Evolutionary conservation across 108 stramenopile genomes (phyloP).

Genomic region (Nitzschia putrida): DNA sequence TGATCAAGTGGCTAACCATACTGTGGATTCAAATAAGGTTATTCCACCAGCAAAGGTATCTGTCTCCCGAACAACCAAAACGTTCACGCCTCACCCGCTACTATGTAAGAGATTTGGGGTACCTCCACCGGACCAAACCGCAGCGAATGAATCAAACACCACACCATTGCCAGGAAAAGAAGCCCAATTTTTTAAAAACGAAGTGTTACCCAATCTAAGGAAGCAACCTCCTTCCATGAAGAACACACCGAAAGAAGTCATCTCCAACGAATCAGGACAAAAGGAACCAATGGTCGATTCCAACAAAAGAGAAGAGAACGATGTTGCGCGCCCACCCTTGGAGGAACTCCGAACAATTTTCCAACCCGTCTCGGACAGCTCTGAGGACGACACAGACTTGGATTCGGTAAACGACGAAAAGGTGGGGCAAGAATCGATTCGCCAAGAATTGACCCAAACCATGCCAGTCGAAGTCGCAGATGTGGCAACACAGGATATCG

Average conservation of each 20-base stretch:
- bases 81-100: conserved; percentile 46
- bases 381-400: conserved; percentile 31
- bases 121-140: conserved; percentile 19
- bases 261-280: background rate
- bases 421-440: background rate
- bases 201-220: conserved; percentile 34
- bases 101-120: conserved; percentile 63
- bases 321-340: conserved; percentile 38
- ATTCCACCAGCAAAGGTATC: background rate
- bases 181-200: conserved; percentile 46
- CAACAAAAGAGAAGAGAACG: background rate
- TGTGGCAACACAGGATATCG: too few species aligned
- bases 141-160: background rate
- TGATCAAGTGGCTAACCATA: too few species aligned
- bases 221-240: background rate
- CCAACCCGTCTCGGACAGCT: conserved; percentile 34
- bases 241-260: background rate
- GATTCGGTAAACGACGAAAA: conserved; percentile 8
- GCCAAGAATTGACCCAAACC: too few species aligned
- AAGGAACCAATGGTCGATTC: background rate
- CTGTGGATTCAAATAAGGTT: too few species aligned
- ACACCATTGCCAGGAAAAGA: conserved; percentile 15
- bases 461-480: too few species aligned
- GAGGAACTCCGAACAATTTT: conserved; percentile 49
- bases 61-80: conserved; percentile 23